phyloP scores from a whole-genome alignment of 139 green algal genomes.

The Closterium sp. region DNA sequence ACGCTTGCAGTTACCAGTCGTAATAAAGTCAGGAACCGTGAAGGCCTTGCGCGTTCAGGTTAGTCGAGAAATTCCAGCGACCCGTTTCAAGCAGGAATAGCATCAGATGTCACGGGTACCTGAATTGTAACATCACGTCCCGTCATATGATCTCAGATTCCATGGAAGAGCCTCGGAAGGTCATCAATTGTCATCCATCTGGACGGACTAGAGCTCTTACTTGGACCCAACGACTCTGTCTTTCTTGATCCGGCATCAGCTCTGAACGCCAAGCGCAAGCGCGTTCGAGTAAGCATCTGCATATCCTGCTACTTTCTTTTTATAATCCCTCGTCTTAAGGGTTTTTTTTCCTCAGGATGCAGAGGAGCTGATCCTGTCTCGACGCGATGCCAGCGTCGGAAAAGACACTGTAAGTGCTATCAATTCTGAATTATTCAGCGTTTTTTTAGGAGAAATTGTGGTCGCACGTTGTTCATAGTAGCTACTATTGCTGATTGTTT shows the following conservation, averaged over 20 bases:
- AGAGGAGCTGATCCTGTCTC: not conserved
- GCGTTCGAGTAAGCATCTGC: not conserved
- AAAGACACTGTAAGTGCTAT: not conserved
- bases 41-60: conserved; percentile 81
- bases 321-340: not conserved
- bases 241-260: not conserved
- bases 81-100: not conserved
- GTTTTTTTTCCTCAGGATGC: not conserved
- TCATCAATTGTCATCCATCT: not conserved
- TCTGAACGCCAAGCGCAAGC: not conserved
- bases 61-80: not conserved
- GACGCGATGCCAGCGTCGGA: not conserved
- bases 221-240: not conserved
- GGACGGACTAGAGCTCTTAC: not conserved
- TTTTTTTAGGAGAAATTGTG: not conserved
- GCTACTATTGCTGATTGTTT: not conserved
- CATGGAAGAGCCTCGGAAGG: not conserved
- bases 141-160: not conserved
- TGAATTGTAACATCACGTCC: not conserved
- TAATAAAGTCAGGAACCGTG: conserved; percentile 80
- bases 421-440: no score
- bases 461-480: not conserved
- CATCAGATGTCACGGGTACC: not conserved
- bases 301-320: not conserved
- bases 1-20: conserved; percentile 81